Evolutionary conservation across 345 rosid genomes (phyloP).

Genomic region (Hibiscus syriacus): DNA sequence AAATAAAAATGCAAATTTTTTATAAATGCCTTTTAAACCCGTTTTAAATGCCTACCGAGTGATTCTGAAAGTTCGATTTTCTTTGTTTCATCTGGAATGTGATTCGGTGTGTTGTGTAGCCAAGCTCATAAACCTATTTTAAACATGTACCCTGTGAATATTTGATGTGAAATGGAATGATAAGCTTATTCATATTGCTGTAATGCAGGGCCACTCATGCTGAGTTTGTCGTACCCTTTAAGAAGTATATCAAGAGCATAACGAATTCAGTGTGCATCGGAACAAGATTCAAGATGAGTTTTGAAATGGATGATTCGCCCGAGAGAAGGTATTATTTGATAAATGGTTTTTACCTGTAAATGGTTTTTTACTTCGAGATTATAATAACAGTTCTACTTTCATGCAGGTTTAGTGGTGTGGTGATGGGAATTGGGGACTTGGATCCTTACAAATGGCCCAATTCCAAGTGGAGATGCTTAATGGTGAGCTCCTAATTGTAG

Average conservation of each 20-base stretch:
- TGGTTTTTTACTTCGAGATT: slow-evolving; percentile 1
- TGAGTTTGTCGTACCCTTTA: slow-evolving; percentile 69
- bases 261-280: slow-evolving; percentile 47
- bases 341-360: background rate
- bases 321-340: slow-evolving; percentile 55
- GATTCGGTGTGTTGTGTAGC: background rate
- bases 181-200: slow-evolving; percentile 12
- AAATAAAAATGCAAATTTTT: background rate
- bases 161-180: slow-evolving; percentile 1
- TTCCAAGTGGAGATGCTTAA: slow-evolving; percentile 90
- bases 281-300: slow-evolving; percentile 73
- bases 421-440: slow-evolving; percentile 56
- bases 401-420: slow-evolving; percentile 68
- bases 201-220: slow-evolving; percentile 72
- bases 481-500: slow-evolving; percentile 34
- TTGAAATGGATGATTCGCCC: slow-evolving; percentile 76
- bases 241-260: slow-evolving; percentile 65
- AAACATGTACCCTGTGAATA: background rate
- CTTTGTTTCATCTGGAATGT: background rate
- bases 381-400: background rate
- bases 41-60: background rate
- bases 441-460: slow-evolving; percentile 85
- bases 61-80: too few relatives aligned
- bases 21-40: too few relatives aligned
- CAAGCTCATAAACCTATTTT: background rate